Base-by-base conservation (phyloP, 1,284 basidiomycete species). In the Malassezia obtusa region DNA sequence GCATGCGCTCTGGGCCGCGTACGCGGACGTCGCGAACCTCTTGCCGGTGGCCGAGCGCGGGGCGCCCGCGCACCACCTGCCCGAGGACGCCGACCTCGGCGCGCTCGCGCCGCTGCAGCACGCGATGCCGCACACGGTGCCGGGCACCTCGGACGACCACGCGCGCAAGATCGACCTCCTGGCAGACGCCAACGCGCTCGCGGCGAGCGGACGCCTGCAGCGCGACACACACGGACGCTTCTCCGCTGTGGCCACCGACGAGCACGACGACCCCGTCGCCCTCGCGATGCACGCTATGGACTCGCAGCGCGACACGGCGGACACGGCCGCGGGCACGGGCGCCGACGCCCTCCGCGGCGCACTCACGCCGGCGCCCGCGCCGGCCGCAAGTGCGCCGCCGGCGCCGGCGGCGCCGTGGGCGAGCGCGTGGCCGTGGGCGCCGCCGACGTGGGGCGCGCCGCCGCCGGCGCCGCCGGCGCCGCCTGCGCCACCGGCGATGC, bases 81-180 rank as follows among this genome's bases (percentile, higher is more conserved):
- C 79, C 1, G 92, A 98, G 75, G 92, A 98, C 74, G 75, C 84
- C 4, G 91, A 96, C 56, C 81, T 94, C 79, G 79, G 80, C 36
- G 92, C 90, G 0, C 95, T 94, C 71, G 77, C 84, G 17, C 92
- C 92, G 2, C 78, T 95, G 44, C 81, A 81, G 49, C 80, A 81
- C 51, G 77, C 77, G 2, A 73, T 76, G 59, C 50, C 91, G 94
- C 76, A 91, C 91, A 2, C 95, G 94, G 63, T 89, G 89, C 63
- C 89, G 91, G 77, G 87, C 91, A 66, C 77, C 95, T 44, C 92
- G 94, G 88, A 30, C n/a, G 45, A 50, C 45, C 21, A 30, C 31
- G 49, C 44, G n/a, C 81, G 92, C 54, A 86, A 96, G 49, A 79
- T 82, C 28, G 91, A 95, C 74, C 76, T 96, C 43, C 78, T 91